Base-by-base conservation (phyloP, 106 monocot genomes). In the Acanthochlamys bracteata region DNA sequence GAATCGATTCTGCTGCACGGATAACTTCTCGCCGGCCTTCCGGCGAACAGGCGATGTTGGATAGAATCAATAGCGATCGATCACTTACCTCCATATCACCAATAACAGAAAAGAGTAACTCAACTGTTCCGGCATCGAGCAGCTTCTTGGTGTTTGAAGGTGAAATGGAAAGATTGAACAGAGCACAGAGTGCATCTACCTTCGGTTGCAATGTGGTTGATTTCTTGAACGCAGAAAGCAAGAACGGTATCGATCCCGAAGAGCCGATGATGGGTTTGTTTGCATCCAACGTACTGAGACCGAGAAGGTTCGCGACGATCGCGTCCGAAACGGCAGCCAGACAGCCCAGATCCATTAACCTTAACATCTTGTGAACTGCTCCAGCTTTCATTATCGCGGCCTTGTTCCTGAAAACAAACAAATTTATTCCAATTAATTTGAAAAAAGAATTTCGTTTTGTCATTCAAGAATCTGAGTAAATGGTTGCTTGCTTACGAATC, bases 191-290 rank as follows among this genome's bases (percentile, higher is more conserved):
- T 4, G 95, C 70, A 72, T 96, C 95, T 8, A 75, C 67, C 59
- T 65, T 67, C n/a, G 70, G 42, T 19, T 57, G 66, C 42, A 14
- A 51, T 25, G 19, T 68, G 33, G 52, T 51, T 9, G 67, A 51
- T 24, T 2, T 67, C 19, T 20, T 62, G 78, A 92, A 82, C n/a
- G 76, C 0, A 4, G 49, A 25, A 17, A 76, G 22, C n/a, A 96
- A 72, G 70, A 96, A 96, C 0, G 76, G 80, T 25, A 90, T 73
- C 14, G 80, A 84, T 23, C 77, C 82, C 11, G 89, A 73, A 16
- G 75, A 66, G 23, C 90, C 90, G 72, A 88, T 83, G 63, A 90
- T 71, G 25, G 75, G 71, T 55, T 88, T 96, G 65, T 96, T 96
- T 10, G 82, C 19, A 45, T 88, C 95, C 13, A 90, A 75, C 17